phyloP scores from a whole-genome alignment of 2,329 filamentous ascomycete genomes.

The Paecilomyces sp. region DNA sequence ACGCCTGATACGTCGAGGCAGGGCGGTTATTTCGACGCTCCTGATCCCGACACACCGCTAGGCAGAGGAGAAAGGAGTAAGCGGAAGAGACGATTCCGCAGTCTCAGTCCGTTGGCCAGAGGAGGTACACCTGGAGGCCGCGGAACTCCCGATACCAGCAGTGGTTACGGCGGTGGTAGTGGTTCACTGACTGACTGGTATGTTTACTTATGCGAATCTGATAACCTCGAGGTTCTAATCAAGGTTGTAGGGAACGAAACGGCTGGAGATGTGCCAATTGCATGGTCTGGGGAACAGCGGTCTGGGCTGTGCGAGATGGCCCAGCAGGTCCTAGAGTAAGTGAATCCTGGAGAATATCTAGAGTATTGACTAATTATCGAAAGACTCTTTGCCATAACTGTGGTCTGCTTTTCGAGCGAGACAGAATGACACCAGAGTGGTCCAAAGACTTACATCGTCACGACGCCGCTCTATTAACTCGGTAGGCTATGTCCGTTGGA shows the following conservation, averaged over 20 bases:
- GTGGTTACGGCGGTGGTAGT: slow-evolving; percentile 61
- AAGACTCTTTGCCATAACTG: slow-evolving; percentile 91
- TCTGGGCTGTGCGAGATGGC: slow-evolving; percentile 93
- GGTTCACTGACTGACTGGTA: slow-evolving; percentile 60
- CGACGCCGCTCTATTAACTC: slow-evolving; percentile 28
- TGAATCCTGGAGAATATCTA: slow-evolving; percentile 10
- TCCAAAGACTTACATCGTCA: slow-evolving; percentile 60
- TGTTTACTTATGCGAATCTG: slow-evolving; percentile 2
- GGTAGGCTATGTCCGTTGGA: slow-evolving; percentile 11
- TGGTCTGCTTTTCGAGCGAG: slow-evolving; percentile 79
- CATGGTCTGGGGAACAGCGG: slow-evolving; percentile 75
- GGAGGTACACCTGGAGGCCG: slow-evolving; percentile 61
- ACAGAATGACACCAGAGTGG: slow-evolving; percentile 74
- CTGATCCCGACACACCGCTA: slow-evolving; percentile 67
- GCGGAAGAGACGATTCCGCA: slow-evolving; percentile 89
- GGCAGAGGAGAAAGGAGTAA: slow-evolving; percentile 87
- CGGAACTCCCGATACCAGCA: slow-evolving; percentile 66
- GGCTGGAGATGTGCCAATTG: slow-evolving; percentile 89
- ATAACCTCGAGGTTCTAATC: not conserved
- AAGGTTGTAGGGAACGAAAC: slow-evolving; percentile 55
- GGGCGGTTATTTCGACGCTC: slow-evolving; percentile 53
- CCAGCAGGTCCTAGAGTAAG: slow-evolving; percentile 75
- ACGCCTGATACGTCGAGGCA: slow-evolving; percentile 62
- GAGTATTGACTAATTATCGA: not conserved
- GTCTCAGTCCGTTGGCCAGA: slow-evolving; percentile 71